These are phyloP conservation scores for Metschnikowia gelsemii DNA, from an alignment of 805 yeast species.

Conservation along the genomic window DNA sequence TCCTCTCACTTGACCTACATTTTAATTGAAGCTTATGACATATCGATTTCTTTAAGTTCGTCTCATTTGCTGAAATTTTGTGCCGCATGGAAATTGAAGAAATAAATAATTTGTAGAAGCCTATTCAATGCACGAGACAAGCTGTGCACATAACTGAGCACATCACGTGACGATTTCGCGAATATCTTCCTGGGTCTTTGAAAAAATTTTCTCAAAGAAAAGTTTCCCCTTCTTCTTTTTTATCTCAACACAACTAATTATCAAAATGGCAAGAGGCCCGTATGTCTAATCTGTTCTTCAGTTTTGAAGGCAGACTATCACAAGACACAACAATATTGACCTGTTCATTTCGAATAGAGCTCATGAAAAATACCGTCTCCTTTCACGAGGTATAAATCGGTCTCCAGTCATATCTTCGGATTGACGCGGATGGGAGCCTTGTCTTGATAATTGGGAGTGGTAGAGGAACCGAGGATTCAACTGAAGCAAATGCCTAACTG, in stretches of 20 bases:
- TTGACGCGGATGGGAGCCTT: conserved; percentile 49
- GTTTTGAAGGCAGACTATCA: conserved; percentile 22
- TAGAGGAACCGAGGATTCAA: conserved; percentile 5
- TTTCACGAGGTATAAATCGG: conserved; percentile 19
- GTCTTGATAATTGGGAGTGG: conserved; percentile 40
- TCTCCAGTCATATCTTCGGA: conserved; percentile 24
- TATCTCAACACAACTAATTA: conserved; percentile 22
- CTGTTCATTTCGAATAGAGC: conserved; percentile 12
- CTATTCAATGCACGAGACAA: too few relatives aligned
- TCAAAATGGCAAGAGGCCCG: conserved; percentile 56
- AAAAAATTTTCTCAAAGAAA: conserved; percentile 3
- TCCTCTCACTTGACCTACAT: too few relatives aligned
- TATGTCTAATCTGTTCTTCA: conserved; percentile 34
- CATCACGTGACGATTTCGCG: conserved; percentile 8
- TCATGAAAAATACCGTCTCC: conserved; percentile 13
- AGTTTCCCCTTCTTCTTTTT: conserved; percentile 1
- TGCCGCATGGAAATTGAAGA: too few relatives aligned
- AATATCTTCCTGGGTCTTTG: too few relatives aligned
- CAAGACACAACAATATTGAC: conserved; percentile 16
- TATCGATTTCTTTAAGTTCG: too few relatives aligned
- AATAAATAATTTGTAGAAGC: too few relatives aligned
- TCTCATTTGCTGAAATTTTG: too few relatives aligned
- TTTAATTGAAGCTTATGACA: too few relatives aligned
- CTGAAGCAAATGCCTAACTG: background rate
- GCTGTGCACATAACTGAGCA: background rate